Evolutionary conservation across 2,329 filamentous ascomycete genomes (phyloP).

Genomic region (Colletotrichum phormii): DNA sequence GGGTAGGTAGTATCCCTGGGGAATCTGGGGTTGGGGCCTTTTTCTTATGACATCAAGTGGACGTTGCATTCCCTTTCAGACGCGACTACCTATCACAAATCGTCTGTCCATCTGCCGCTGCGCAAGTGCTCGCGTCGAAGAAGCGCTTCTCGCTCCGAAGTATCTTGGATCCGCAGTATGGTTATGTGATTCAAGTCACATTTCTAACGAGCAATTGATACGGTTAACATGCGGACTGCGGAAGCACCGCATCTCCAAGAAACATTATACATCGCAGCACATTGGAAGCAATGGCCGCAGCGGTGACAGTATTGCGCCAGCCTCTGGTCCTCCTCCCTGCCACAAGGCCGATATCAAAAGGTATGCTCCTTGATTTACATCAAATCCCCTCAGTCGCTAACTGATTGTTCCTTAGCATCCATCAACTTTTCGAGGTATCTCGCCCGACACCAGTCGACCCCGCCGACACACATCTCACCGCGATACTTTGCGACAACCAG

Average conservation of each 20-base stretch:
- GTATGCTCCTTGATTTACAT: neutral
- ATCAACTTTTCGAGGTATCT: neutral
- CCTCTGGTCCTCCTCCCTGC: slow-evolving; percentile 25
- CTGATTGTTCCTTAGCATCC: slow-evolving; percentile 8
- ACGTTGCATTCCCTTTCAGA: slow-evolving; percentile 4
- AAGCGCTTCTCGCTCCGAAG: neutral
- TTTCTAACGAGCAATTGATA: neutral
- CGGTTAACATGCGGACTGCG: slow-evolving; percentile 35
- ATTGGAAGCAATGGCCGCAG: slow-evolving; percentile 36
- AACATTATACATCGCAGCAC: slow-evolving; percentile 32
- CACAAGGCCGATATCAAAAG: slow-evolving; percentile 1
- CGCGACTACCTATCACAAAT: slow-evolving; percentile 6
- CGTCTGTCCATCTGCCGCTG: neutral
- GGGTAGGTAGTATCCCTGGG: neutral
- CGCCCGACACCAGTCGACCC: slow-evolving; percentile 12
- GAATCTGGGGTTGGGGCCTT: slow-evolving; percentile 2
- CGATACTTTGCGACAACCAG: slow-evolving; percentile 22
- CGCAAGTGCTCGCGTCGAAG: neutral
- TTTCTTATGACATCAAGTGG: slow-evolving; percentile 13
- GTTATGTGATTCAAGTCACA: slow-evolving; percentile 21
- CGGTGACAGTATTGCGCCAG: slow-evolving; percentile 34
- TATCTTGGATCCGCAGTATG: neutral
- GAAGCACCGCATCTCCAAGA: slow-evolving; percentile 35
- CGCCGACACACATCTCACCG: neutral
- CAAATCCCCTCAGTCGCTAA: neutral